Base-by-base conservation (phyloP, 169 alveolate genomes). In the Babesia gibsoni region DNA sequence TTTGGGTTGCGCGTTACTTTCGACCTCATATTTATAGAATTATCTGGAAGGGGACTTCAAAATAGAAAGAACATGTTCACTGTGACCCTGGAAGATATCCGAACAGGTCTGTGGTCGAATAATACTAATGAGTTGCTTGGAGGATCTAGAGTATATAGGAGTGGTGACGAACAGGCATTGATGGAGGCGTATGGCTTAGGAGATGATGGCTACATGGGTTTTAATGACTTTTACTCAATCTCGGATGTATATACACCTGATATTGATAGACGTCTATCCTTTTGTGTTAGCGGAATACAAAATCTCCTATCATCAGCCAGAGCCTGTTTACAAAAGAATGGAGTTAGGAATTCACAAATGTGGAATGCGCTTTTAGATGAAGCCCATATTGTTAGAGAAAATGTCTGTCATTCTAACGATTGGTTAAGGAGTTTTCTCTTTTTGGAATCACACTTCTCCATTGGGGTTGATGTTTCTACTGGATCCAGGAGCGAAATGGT, bases 71-170 rank as follows among this genome's bases (percentile, higher is more conserved):
- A 67, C 45, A 49, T 68, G 25, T 53, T 77, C 30, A 30, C 67
- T 4, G 56, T 57, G n/a, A 49, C 86, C 0, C n/a, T 77, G 20
- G 86, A 77, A 53, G 86, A 77, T 39, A n/a, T 61, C 22, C 65
- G 75, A 43, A 35, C 36, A 35, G 23, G 37, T 32, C 29, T 67
- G 39, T 77, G 86, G 86, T 22, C 72, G 32, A 77, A 77, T 33
- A 37, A 57, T 48, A 46, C 66, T 20, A 7, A 8, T 20, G 22
- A 35, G 22, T 20, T 52, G 45, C 64, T 20, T 18, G 7, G 7
- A n/a, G n/a, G n/a, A n/a, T n/a, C n/a, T n/a, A n/a, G n/a, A n/a
- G n/a, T n/a, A n/a, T n/a, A n/a, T n/a, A n/a, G n/a, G n/a, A n/a
- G n/a, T n/a, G n/a, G n/a, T n/a, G n/a, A n/a, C n/a, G n/a, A n/a